Evolutionary conservation across 139 green algal genomes (phyloP).

Genomic region (Spirogloea muscicola): DNA sequence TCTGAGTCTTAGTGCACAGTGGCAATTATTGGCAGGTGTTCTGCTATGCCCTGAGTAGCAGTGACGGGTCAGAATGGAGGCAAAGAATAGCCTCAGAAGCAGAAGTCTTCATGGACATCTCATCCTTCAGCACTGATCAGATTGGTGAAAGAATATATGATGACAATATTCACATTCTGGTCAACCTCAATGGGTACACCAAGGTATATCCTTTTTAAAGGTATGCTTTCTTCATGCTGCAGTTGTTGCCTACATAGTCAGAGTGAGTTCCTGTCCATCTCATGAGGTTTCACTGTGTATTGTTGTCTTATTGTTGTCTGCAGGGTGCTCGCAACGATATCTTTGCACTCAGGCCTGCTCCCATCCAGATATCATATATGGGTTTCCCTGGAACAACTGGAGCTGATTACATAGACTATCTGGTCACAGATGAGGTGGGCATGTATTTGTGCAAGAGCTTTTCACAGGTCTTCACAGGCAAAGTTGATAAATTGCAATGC

Average conservation of each 20-base stretch:
- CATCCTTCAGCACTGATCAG: conserved; percentile 18
- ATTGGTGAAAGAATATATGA: conserved; percentile 65
- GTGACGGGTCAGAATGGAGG: conserved; percentile 73
- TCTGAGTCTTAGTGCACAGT: too few relatives aligned
- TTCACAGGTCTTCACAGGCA: too few relatives aligned
- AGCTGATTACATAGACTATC: conserved; percentile 76
- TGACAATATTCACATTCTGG: conserved; percentile 69
- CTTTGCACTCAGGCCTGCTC: conserved; percentile 79
- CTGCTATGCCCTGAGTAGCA: conserved; percentile 78
- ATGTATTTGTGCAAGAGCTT: too few relatives aligned
- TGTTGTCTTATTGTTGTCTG: too few relatives aligned
- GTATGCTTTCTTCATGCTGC: too few relatives aligned
- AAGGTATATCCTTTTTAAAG: too few relatives aligned
- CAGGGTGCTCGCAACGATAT: conserved; percentile 84
- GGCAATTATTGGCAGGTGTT: too few relatives aligned
- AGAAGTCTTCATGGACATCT: conserved; percentile 80
- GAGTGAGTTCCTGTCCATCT: too few relatives aligned
- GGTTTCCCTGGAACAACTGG: conserved; percentile 85
- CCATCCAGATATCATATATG: conserved; percentile 76
- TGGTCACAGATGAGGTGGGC: conserved; percentile 69
- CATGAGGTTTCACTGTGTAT: too few relatives aligned
- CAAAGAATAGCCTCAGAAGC: conserved; percentile 67
- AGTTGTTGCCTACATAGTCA: too few relatives aligned
- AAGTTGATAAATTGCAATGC: too few relatives aligned
- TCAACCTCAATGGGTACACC: conserved; percentile 93